Percentiles rank a stretch among this genome's conserved stretches.
These are phyloP conservation scores for Vigna radiata DNA, from an alignment of 306 rosid genomes.

Conservation along the genomic window DNA sequence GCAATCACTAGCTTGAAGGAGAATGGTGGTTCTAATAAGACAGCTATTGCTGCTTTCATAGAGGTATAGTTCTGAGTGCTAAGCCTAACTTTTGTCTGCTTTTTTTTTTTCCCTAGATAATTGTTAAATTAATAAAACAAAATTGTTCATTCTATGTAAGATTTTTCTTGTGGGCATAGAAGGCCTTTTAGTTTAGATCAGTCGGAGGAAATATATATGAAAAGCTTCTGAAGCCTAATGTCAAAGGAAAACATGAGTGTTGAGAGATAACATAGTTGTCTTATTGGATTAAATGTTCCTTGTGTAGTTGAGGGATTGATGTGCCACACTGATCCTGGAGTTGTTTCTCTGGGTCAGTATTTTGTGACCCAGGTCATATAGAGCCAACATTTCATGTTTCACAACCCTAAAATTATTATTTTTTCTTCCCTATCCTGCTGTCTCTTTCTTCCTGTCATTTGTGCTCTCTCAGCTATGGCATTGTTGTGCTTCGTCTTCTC, in stretches of 20 bases:
- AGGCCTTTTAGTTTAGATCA: not conserved
- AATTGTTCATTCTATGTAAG: not conserved
- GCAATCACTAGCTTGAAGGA: conserved; percentile 82
- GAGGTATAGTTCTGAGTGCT: conserved; percentile 62
- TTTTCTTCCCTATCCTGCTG: not conserved
- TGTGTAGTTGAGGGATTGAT: not conserved
- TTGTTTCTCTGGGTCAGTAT: not conserved
- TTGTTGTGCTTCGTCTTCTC: not conserved
- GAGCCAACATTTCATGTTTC: too few species aligned
- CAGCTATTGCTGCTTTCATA: conserved; percentile 79
- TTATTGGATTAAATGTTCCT: not conserved
- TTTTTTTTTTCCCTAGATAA: not conserved
- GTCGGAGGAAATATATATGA: not conserved
- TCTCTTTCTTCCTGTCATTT: not conserved
- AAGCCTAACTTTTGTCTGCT: conserved; percentile 17
- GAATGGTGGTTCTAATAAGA: conserved; percentile 88
- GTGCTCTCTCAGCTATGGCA: not conserved
- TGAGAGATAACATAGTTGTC: not conserved
- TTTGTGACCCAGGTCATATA: too few species aligned
- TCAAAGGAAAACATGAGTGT: not conserved
- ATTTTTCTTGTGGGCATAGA: not conserved
- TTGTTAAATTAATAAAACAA: not conserved
- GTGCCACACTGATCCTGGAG: not conserved
- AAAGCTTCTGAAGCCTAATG: not conserved
- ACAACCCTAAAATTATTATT: not conserved